phyloP scores from a whole-genome alignment of 257 asterid genomes.

The Capsicum rhomboideum region DNA sequence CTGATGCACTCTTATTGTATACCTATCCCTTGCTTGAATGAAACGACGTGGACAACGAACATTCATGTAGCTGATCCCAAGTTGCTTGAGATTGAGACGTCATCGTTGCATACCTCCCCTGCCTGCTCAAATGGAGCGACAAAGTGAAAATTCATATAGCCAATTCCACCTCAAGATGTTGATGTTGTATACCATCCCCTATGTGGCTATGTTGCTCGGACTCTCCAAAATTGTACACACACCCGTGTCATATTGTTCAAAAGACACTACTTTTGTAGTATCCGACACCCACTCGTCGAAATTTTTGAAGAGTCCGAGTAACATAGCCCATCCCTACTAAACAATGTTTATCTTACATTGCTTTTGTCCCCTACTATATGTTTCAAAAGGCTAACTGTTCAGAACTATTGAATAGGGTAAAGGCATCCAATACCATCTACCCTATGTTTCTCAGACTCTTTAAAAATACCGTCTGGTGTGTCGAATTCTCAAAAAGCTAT shows the following conservation, averaged over 20 bases:
- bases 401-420: neutral
- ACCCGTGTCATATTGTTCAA: too few relatives aligned
- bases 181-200: neutral
- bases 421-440: neutral
- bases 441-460: neutral
- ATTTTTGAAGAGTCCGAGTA: too few relatives aligned
- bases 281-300: too few relatives aligned
- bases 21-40: neutral
- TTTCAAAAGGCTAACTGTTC: neutral
- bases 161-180: neutral
- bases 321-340: too few relatives aligned
- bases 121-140: neutral
- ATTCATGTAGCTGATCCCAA: neutral
- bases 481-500: neutral
- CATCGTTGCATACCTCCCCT: neutral
- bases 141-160: neutral
- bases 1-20: neutral
- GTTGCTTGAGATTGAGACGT: too few relatives aligned
- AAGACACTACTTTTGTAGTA: too few relatives aligned
- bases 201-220: too few relatives aligned
- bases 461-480: neutral
- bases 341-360: neutral
- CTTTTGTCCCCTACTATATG: neutral
- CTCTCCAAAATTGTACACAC: too few relatives aligned
- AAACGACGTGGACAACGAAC: neutral